Conservation (phyloP, 106 monocot genomes). For the Alisma plantagoaquatica region DNA sequence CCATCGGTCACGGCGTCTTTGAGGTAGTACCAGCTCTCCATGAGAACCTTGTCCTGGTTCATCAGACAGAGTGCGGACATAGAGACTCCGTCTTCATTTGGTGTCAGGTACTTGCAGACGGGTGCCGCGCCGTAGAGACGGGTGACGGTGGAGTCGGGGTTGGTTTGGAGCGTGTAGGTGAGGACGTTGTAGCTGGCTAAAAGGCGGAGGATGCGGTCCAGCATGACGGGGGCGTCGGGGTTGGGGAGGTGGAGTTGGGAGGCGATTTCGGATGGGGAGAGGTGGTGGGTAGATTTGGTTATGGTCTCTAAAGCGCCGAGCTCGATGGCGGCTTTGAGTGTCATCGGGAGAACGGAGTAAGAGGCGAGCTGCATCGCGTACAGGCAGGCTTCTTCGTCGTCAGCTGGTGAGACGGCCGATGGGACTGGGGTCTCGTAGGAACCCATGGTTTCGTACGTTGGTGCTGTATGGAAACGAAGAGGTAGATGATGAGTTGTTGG, state of each 20-base stretch:
- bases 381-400: too few species aligned
- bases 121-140: slow-evolving; percentile 21
- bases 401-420: too few species aligned
- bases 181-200: slow-evolving; percentile 8
- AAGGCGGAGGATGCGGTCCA: slow-evolving; percentile 8
- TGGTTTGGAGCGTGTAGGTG: background rate
- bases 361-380: too few species aligned
- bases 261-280: slow-evolving; percentile 1
- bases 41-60: slow-evolving; percentile 4
- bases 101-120: slow-evolving; percentile 38
- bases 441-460: too few species aligned
- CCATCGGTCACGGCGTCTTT: slow-evolving; percentile 14
- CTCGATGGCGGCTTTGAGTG: too few species aligned
- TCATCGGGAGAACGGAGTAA: too few species aligned
- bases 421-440: too few species aligned
- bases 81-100: slow-evolving; percentile 50
- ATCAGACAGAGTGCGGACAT: slow-evolving; percentile 28
- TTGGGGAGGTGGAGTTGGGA: background rate
- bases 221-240: slow-evolving; percentile 4
- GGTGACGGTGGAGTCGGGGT: background rate
- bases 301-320: too few species aligned
- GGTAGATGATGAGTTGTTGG: too few species aligned
- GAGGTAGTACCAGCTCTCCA: slow-evolving; percentile 13
- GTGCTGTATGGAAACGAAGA: too few species aligned
- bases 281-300: too few species aligned